phyloP scores from a whole-genome alignment of 1,284 basidiomycete species.

The Ustilago curta region DNA sequence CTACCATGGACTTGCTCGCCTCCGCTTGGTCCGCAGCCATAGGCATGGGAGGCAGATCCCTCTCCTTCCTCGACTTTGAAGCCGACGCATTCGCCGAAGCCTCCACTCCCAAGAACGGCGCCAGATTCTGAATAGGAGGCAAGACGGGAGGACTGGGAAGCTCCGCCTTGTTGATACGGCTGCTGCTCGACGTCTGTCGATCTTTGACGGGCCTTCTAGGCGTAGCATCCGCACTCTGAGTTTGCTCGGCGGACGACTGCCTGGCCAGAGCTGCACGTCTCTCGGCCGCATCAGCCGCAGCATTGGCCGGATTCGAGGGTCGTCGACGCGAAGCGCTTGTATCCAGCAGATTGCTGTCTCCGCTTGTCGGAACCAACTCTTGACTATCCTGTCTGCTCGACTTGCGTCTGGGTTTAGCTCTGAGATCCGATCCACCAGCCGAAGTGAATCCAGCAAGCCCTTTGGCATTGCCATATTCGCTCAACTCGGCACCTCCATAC shows the following conservation, averaged over 20 bases:
- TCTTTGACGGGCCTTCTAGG: slow-evolving; percentile 29
- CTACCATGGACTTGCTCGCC: slow-evolving; percentile 18
- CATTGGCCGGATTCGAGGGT: slow-evolving; percentile 36
- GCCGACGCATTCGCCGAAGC: neutral
- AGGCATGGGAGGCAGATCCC: slow-evolving; percentile 50
- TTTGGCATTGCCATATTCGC: slow-evolving; percentile 54
- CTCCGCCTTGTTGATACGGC: slow-evolving; percentile 30
- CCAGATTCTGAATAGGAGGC: slow-evolving; percentile 55
- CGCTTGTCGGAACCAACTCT: slow-evolving; percentile 5
- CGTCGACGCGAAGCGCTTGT: slow-evolving; percentile 6
- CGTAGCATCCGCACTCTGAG: neutral
- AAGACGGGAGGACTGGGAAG: slow-evolving; percentile 37
- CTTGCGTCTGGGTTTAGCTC: slow-evolving; percentile 21
- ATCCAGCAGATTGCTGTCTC: slow-evolving; percentile 17
- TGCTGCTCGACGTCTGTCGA: slow-evolving; percentile 27
- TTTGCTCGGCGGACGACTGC: slow-evolving; percentile 11
- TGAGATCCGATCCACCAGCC: slow-evolving; percentile 40
- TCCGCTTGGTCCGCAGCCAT: slow-evolving; percentile 20
- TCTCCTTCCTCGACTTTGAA: slow-evolving; percentile 15
- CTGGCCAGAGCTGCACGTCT: slow-evolving; percentile 35
- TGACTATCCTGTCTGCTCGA: slow-evolving; percentile 33
- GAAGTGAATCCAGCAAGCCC: slow-evolving; percentile 58
- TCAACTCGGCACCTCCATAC: slow-evolving; percentile 26
- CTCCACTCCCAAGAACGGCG: slow-evolving; percentile 43
- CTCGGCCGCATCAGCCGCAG: slow-evolving; percentile 56